phyloP scores from a whole-genome alignment of 306 rosid genomes.

The Citrullus mucosospermus region DNA sequence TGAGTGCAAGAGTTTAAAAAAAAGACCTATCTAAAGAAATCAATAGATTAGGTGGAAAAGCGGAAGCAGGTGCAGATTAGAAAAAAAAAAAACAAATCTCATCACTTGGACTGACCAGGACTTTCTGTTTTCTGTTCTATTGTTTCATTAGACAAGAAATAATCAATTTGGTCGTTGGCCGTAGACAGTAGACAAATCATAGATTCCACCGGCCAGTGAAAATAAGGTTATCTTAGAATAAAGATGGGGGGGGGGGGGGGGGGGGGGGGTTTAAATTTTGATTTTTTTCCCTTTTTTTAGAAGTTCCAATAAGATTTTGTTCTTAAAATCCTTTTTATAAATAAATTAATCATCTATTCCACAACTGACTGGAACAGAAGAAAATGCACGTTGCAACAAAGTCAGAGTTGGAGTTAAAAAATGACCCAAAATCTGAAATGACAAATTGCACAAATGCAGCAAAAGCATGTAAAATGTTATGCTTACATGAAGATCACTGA shows the following conservation, averaged over 20 bases:
- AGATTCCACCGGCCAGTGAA: not conserved
- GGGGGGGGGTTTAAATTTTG: too few species aligned
- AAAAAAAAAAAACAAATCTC: not conserved
- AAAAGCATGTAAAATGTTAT: constrained; percentile 1
- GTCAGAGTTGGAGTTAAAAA: not conserved
- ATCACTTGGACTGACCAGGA: not conserved
- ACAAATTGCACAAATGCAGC: not conserved
- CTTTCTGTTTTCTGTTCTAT: not conserved
- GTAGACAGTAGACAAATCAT: not conserved
- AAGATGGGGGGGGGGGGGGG: not conserved
- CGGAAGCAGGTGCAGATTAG: not conserved
- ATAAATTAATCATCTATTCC: not conserved
- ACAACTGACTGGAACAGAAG: not conserved
- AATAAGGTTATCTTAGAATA: not conserved
- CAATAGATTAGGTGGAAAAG: not conserved
- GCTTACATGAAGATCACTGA: constrained; percentile 79
- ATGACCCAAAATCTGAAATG: not conserved
- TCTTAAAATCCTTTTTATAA: not conserved
- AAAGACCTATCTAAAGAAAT: not conserved
- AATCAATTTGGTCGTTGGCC: not conserved
- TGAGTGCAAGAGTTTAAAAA: constrained; percentile 3
- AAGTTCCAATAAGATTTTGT: not conserved
- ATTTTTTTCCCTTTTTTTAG: not conserved
- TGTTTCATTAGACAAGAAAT: not conserved
- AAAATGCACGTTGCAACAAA: not conserved